A percentile compares a stretch with the other conserved stretches of the same genome.
Evolutionary conservation across 495 filamentous ascomycete genomes (phyloP).

Genomic region (Xanthoparmelia taractica): DNA sequence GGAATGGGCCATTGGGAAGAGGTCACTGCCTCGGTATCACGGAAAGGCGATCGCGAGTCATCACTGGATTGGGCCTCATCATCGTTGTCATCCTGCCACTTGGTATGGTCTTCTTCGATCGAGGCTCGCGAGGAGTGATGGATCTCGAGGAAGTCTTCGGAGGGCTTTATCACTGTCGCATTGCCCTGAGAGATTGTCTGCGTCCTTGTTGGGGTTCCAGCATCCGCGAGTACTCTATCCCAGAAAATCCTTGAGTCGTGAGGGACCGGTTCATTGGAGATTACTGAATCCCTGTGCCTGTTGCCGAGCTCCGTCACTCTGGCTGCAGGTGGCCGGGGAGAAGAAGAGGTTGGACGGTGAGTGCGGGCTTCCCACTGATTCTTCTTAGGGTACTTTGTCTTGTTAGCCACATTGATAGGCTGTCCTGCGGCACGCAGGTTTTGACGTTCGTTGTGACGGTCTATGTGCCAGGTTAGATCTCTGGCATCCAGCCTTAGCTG

Average conservation of each 20-base stretch:
- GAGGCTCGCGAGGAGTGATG: constrained; percentile 17
- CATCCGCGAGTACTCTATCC: constrained; percentile 20
- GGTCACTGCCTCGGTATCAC: neutral
- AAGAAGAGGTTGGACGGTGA: neutral
- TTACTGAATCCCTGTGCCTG: constrained; percentile 7
- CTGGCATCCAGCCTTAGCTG: constrained; percentile 20
- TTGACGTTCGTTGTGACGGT: constrained; percentile 18
- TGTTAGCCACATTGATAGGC: neutral
- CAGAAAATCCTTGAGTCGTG: constrained; percentile 22
- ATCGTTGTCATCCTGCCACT: neutral
- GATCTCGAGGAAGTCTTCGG: constrained; percentile 14
- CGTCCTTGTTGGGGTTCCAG: constrained; percentile 17
- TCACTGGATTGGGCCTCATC: neutral
- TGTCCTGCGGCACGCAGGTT: constrained; percentile 8
- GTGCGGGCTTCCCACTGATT: neutral
- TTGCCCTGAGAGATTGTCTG: constrained; percentile 12
- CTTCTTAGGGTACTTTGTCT: neutral
- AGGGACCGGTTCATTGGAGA: constrained; percentile 21
- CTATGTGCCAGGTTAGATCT: constrained; percentile 25
- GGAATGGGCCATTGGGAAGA: neutral
- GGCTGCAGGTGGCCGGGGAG: neutral
- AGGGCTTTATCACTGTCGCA: constrained; percentile 15
- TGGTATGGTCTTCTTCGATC: neutral
- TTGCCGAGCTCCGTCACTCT: neutral
- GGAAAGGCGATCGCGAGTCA: neutral